These are phyloP conservation scores for Gryganskiella cystojenkinii DNA, from an alignment of 192 early-diverging fungal genomes.

Conservation along the genomic window DNA sequence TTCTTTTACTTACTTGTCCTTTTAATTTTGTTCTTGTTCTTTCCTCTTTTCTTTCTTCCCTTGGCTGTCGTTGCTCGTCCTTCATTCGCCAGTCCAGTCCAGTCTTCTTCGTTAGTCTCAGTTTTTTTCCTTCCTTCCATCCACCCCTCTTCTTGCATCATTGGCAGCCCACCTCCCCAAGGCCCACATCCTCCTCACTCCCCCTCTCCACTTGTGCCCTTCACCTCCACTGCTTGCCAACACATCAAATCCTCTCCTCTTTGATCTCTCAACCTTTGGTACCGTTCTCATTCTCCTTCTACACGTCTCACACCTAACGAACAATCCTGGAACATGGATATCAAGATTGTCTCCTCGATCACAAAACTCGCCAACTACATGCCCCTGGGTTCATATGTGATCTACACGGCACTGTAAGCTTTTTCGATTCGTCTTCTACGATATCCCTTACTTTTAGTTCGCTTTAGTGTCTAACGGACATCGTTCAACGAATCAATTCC, in stretches of 20 bases:
- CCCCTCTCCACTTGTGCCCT: not conserved
- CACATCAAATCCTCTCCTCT: not conserved
- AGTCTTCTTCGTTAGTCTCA: not conserved
- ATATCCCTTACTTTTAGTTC: not conserved
- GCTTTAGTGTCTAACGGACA: not conserved
- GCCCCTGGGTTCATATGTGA: conserved; percentile 51
- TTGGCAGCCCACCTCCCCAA: not conserved
- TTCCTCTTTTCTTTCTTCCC: not conserved
- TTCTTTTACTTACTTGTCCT: not conserved
- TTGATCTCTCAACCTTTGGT: not conserved
- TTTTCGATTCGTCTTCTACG: not conserved
- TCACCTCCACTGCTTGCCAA: not conserved
- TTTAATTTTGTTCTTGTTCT: not conserved
- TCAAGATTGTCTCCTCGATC: conserved; percentile 42
- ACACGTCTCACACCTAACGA: not conserved
- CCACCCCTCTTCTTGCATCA: not conserved
- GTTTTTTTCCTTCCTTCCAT: not conserved
- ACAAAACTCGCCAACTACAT: conserved; percentile 47
- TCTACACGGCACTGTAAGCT: conserved; percentile 50
- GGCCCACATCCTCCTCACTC: not conserved
- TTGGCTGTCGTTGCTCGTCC: not conserved
- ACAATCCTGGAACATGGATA: too few species aligned
- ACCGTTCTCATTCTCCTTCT: not conserved
- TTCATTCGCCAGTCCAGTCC: not conserved
- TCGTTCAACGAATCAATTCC: too few species aligned